These are phyloP conservation scores for Aphanomyces euteiches DNA, from an alignment of 352 stramenopile species.

Conservation along the genomic window DNA sequence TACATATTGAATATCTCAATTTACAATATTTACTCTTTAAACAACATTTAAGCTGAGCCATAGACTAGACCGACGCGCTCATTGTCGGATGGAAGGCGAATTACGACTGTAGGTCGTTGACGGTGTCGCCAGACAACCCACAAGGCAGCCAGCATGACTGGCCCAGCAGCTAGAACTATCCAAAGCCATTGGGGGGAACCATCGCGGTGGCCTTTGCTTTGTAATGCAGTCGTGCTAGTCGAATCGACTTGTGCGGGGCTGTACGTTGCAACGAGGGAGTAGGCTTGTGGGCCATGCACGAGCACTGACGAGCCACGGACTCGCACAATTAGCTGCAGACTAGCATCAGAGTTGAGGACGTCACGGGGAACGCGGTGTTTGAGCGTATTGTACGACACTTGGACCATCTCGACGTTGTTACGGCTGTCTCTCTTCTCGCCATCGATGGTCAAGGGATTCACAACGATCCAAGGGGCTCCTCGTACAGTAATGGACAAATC, in stretches of 20 bases:
- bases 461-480: constrained; percentile 37
- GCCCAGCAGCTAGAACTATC: background rate
- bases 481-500: constrained; percentile 64
- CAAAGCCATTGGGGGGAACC: background rate
- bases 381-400: constrained; percentile 65
- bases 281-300: constrained; percentile 52
- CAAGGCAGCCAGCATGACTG: background rate
- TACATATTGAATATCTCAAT: no score
- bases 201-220: no score
- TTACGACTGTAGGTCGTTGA: background rate
- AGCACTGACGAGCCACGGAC: constrained; percentile 65
- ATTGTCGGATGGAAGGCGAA: background rate
- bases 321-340: constrained; percentile 53
- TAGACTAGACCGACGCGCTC: background rate
- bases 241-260: background rate
- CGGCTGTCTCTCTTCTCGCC: constrained; percentile 44
- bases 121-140: background rate
- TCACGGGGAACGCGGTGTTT: constrained; percentile 37
- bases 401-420: constrained; percentile 81
- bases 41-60: background rate
- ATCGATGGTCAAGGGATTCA: constrained; percentile 56
- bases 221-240: no score
- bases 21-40: no score
- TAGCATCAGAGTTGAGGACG: constrained; percentile 34
- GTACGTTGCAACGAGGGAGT: constrained; percentile 73